phyloP scores from a whole-genome alignment of 1,284 basidiomycete species.

The Neolentinus lepideus region DNA sequence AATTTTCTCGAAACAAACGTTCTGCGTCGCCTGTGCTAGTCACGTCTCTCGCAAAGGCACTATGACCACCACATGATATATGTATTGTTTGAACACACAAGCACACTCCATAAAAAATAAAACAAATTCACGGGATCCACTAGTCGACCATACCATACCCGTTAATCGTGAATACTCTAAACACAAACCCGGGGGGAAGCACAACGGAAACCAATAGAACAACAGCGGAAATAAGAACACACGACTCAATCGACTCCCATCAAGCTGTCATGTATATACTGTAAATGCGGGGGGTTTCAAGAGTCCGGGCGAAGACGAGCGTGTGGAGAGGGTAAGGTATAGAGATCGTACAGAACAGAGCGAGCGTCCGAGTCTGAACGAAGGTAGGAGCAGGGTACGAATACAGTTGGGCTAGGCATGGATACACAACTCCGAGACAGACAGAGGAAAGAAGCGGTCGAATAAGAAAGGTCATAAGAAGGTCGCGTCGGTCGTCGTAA shows the following conservation, averaged over 20 bases:
- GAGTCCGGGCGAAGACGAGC: conserved; percentile 9
- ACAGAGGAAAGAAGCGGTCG: neutral
- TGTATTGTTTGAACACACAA: too few relatives aligned
- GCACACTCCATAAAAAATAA: too few relatives aligned
- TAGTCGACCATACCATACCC: neutral
- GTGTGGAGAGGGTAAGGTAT: conserved; percentile 10
- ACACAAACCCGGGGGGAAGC: neutral
- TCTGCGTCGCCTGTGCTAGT: too few relatives aligned
- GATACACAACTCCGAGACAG: neutral
- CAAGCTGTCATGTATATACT: neutral
- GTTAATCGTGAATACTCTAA: neutral
- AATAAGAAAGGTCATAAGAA: neutral
- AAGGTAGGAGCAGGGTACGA: neutral
- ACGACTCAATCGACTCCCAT: neutral
- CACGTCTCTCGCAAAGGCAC: too few relatives aligned
- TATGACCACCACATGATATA: too few relatives aligned
- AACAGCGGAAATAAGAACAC: neutral
- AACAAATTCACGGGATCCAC: neutral
- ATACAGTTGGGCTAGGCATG: neutral
- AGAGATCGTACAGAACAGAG: conserved; percentile 2
- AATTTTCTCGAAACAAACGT: too few relatives aligned
- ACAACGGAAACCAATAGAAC: neutral
- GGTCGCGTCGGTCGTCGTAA: neutral
- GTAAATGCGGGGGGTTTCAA: neutral
- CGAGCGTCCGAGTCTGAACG: conserved; percentile 14